Percentiles rank a stretch among this genome's conserved stretches.
phyloP scores from a whole-genome alignment of 768 basidiomycete species.

The Heimioporus sp. region DNA sequence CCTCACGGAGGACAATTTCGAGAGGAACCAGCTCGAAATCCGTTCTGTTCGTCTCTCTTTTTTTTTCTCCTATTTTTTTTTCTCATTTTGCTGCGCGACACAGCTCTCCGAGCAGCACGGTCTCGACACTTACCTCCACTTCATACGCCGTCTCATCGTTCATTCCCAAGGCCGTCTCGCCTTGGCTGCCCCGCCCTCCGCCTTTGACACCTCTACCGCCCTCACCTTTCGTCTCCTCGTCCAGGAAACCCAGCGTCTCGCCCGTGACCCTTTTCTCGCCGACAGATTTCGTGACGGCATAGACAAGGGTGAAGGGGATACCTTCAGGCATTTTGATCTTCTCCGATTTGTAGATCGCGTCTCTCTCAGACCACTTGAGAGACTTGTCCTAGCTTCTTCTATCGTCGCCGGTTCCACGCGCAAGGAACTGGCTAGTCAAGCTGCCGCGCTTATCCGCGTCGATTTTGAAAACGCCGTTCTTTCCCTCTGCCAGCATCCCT shows the following conservation, averaged over 20 bases:
- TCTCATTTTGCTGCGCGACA: constrained; percentile 17
- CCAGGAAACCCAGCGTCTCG: constrained; percentile 85
- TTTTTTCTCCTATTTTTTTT: constrained; percentile 7
- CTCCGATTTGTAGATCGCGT: constrained; percentile 80
- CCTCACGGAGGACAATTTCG: constrained; percentile 95
- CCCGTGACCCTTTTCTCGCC: constrained; percentile 86
- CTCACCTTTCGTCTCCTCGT: constrained; percentile 83
- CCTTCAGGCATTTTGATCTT: constrained; percentile 82
- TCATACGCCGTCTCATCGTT: constrained; percentile 92
- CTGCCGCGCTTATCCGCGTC: constrained; percentile 62
- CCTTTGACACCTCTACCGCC: constrained; percentile 72
- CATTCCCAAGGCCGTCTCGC: constrained; percentile 76
- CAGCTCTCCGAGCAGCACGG: constrained; percentile 98
- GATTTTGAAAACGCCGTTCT: constrained; percentile 81
- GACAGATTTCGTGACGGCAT: constrained; percentile 90
- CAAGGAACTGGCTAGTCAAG: constrained; percentile 57
- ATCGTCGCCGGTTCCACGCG: constrained; percentile 63
- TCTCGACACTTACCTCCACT: constrained; percentile 95
- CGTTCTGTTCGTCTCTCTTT: constrained; percentile 68
- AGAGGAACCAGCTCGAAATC: constrained; percentile 91
- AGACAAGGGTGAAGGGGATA: constrained; percentile 83
- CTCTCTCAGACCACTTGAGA: constrained; percentile 76
- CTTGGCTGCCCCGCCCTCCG: constrained; percentile 55
- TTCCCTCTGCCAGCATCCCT: constrained; percentile 74
- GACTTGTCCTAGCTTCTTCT: constrained; percentile 72